Percentiles rank a stretch among this genome's conserved stretches.
These are phyloP conservation scores for Pythium chondricola DNA, from an alignment of 352 stramenopile genomes.

Conservation along the genomic window DNA sequence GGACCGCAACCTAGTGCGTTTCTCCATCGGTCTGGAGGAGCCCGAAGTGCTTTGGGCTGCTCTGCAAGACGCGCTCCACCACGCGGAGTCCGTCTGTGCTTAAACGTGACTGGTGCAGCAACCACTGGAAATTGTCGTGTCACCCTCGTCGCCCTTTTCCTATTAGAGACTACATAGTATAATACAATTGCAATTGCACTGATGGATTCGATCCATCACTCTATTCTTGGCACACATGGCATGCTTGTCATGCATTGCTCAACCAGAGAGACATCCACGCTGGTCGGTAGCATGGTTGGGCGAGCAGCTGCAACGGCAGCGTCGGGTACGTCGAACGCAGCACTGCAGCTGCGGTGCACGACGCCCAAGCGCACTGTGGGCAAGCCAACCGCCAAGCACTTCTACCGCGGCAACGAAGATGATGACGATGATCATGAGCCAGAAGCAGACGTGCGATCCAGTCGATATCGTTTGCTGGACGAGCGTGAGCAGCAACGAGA, in stretches of 20 bases:
- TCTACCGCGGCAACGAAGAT: neutral
- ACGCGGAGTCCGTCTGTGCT: conserved; percentile 11
- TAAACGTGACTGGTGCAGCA: too few species aligned
- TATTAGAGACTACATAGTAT: too few species aligned
- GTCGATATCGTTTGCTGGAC: conserved; percentile 39
- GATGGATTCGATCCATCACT: too few species aligned
- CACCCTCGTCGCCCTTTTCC: too few species aligned
- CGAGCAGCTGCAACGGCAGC: too few species aligned
- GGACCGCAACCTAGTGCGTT: conserved; percentile 86
- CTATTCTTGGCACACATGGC: too few species aligned
- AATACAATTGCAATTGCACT: too few species aligned
- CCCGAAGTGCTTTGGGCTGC: conserved; percentile 62
- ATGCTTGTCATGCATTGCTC: too few species aligned
- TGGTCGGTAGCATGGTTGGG: too few species aligned
- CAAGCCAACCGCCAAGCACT: neutral
- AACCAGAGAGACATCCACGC: too few species aligned
- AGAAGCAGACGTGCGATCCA: conserved; percentile 11
- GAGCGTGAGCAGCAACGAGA: conserved; percentile 30
- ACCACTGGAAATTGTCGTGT: conserved; percentile 1
- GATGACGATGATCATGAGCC: neutral
- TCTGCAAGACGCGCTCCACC: conserved; percentile 44
- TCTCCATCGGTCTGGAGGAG: conserved; percentile 89
- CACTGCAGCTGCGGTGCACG: conserved; percentile 11
- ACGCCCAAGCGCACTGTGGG: conserved; percentile 15
- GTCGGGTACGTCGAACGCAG: conserved; percentile 8